A percentile compares a stretch with the other conserved stretches of the same genome.
phyloP scores from a whole-genome alignment of 306 rosid species.

The Pachyrhizus erosus region DNA sequence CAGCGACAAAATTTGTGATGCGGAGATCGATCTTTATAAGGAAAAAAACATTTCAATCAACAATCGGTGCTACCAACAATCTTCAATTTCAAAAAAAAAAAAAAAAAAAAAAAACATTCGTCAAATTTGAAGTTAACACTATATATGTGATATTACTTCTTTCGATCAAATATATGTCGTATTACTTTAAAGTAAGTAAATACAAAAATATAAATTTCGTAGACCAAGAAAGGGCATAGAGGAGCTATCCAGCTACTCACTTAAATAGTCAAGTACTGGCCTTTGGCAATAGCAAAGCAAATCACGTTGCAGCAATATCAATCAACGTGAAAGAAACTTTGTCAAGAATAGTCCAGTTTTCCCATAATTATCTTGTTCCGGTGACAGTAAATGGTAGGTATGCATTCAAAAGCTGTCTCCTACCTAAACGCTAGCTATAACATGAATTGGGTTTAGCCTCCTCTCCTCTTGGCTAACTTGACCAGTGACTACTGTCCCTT shows the following conservation, averaged over 20 bases:
- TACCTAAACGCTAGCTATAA: conserved; percentile 25
- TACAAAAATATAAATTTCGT: not conserved
- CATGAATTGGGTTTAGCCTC: not conserved
- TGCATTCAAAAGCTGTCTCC: conserved; percentile 48
- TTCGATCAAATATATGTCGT: too few species aligned
- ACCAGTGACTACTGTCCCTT: not conserved
- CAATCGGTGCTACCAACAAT: not conserved
- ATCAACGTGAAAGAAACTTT: conserved; percentile 21
- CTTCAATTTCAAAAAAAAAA: not conserved
- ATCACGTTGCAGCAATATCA: not conserved
- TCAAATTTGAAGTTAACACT: too few species aligned
- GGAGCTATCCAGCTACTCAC: conserved; percentile 10
- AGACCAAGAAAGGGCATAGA: not conserved
- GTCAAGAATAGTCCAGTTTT: conserved; percentile 13
- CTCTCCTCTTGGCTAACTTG: not conserved
- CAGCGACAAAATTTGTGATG: too few species aligned
- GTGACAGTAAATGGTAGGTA: conserved; percentile 43
- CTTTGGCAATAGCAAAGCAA: not conserved
- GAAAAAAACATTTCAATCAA: not conserved
- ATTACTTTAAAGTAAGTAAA: not conserved
- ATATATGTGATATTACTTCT: too few species aligned
- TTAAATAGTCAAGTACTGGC: not conserved
- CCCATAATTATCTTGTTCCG: conserved; percentile 28
- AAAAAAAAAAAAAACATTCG: too few species aligned
- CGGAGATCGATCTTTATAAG: too few species aligned